These are phyloP conservation scores for Oxyria digyna DNA, from an alignment of 148 eudicot genomes.

Conservation along the genomic window DNA sequence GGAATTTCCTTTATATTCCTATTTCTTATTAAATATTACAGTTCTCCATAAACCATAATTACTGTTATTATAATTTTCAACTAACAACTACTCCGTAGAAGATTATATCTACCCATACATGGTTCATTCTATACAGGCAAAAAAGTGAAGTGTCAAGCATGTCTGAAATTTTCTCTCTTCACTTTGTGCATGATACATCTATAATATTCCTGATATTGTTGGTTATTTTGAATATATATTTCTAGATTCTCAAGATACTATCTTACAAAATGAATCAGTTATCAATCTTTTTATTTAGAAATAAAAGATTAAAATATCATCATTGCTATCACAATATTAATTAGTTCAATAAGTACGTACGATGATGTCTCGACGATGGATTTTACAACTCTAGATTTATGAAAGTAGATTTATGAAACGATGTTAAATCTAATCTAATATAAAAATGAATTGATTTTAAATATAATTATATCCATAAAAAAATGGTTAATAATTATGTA, in stretches of 20 bases:
- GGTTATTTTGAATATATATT: not conserved
- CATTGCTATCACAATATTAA: not conserved
- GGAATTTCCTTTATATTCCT: not conserved
- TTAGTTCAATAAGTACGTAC: too few relatives aligned
- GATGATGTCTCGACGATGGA: too few relatives aligned
- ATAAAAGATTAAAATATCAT: not conserved
- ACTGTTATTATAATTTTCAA: not conserved
- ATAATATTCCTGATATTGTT: not conserved
- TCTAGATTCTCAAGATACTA: not conserved
- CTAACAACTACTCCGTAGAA: not conserved
- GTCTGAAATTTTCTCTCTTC: not conserved
- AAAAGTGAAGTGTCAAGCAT: too few relatives aligned
- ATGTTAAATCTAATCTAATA: too few relatives aligned
- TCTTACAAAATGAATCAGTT: not conserved
- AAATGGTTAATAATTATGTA: too few relatives aligned
- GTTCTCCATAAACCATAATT: too few relatives aligned
- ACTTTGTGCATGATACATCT: too few relatives aligned
- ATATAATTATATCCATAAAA: too few relatives aligned
- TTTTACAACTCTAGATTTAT: too few relatives aligned
- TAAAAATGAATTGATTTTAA: too few relatives aligned
- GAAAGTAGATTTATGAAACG: too few relatives aligned
- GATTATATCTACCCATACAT: not conserved
- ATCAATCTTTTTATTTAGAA: not conserved
- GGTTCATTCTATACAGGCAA: too few relatives aligned
- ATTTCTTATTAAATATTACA: not conserved